Evolutionary conservation across 2,329 filamentous ascomycete genomes (phyloP).

Genomic region (Parasarocladium wereldwijsianum): DNA sequence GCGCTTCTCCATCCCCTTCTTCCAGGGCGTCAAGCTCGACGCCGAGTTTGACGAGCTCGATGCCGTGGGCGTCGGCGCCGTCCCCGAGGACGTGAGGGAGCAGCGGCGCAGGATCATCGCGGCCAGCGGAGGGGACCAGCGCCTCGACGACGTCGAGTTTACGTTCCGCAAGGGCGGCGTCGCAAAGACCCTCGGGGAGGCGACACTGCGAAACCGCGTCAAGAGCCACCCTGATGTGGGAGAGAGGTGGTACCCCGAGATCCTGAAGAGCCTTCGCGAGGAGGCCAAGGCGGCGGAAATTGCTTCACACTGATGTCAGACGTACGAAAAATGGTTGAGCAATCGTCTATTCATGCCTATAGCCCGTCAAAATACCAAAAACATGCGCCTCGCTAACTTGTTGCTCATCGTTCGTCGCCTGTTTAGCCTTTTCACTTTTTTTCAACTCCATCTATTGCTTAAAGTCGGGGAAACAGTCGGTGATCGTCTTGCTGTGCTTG

Average conservation of each 20-base stretch:
- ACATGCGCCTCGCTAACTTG: slow-evolving; percentile 4
- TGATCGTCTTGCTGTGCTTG: slow-evolving; percentile 60
- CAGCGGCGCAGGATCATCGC: slow-evolving; percentile 45
- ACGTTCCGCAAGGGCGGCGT: slow-evolving; percentile 60
- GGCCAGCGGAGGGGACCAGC: slow-evolving; percentile 33
- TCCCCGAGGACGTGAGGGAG: slow-evolving; percentile 47
- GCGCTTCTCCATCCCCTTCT: slow-evolving; percentile 72
- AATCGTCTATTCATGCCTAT: not conserved
- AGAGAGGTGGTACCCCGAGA: slow-evolving; percentile 63
- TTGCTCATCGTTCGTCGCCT: not conserved
- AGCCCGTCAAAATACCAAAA: slow-evolving; percentile 2
- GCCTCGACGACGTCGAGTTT: slow-evolving; percentile 66
- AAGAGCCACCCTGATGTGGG: slow-evolving; percentile 83
- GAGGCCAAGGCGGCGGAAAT: slow-evolving; percentile 32
- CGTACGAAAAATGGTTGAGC: no score
- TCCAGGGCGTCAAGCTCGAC: slow-evolving; percentile 72
- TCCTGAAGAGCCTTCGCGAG: slow-evolving; percentile 39
- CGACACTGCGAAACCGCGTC: slow-evolving; percentile 68
- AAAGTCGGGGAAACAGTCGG: slow-evolving; percentile 54
- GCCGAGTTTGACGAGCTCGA: slow-evolving; percentile 67
- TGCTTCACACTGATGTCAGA: no score
- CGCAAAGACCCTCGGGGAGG: slow-evolving; percentile 60
- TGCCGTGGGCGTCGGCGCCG: slow-evolving; percentile 35
- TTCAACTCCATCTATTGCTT: slow-evolving; percentile 4
- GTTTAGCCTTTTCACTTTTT: no score